A percentile compares a stretch with the other conserved stretches of the same genome.
Evolutionary conservation across 1,284 basidiomycete species (phyloP).

Genomic region (Microbotryum violaceum): DNA sequence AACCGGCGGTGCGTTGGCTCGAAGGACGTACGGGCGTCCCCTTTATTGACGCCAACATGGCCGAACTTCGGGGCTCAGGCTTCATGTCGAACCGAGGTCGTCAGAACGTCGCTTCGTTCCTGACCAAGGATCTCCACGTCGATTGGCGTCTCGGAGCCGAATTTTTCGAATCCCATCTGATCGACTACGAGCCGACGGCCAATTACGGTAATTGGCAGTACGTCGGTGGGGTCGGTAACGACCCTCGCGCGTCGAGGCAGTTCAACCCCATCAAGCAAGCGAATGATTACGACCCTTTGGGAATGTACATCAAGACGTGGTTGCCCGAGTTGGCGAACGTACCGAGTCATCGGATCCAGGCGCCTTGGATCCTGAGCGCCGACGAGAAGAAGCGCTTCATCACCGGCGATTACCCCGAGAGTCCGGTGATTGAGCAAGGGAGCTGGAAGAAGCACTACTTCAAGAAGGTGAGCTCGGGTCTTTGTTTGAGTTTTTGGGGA

Average conservation of each 20-base stretch:
- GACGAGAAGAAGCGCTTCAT: slow-evolving; percentile 23
- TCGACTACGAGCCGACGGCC: slow-evolving; percentile 43
- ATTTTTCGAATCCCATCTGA: slow-evolving; percentile 47
- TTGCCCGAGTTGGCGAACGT: slow-evolving; percentile 46
- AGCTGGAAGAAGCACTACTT: slow-evolving; percentile 34
- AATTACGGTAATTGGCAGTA: slow-evolving; percentile 48
- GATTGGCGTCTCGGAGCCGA: slow-evolving; percentile 54
- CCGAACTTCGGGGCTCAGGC: slow-evolving; percentile 47
- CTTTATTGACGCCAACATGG: slow-evolving; percentile 52
- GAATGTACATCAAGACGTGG: slow-evolving; percentile 49
- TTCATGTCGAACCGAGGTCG: slow-evolving; percentile 52
- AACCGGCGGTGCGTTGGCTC: slow-evolving; percentile 44
- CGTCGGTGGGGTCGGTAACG: slow-evolving; percentile 51
- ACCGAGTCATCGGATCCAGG: slow-evolving; percentile 38
- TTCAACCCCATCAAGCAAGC: slow-evolving; percentile 55
- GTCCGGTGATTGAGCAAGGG: slow-evolving; percentile 32
- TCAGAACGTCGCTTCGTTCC: slow-evolving; percentile 52
- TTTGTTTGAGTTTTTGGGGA: too few species aligned
- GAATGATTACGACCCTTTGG: slow-evolving; percentile 49
- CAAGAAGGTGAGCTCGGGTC: slow-evolving; percentile 1
- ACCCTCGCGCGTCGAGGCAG: slow-evolving; percentile 49
- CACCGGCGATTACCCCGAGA: slow-evolving; percentile 21
- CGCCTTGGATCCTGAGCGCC: slow-evolving; percentile 31
- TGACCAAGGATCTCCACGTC: slow-evolving; percentile 48
- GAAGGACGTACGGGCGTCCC: slow-evolving; percentile 50